phyloP scores from a whole-genome alignment of 2,329 filamentous ascomycete genomes.

The Ambrosiella cleistominuta region DNA sequence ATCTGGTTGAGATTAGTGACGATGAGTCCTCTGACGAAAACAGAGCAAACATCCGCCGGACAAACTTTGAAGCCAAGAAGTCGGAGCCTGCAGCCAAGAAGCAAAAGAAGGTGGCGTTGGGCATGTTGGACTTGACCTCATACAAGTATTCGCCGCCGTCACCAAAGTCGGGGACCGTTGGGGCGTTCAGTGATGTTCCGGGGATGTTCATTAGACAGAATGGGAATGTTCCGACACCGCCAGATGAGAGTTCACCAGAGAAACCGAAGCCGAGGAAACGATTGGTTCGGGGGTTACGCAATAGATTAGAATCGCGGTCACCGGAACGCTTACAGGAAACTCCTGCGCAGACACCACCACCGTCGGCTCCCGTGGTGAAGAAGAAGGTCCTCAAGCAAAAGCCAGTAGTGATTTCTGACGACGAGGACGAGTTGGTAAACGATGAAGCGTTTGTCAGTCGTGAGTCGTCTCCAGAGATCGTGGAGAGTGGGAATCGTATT shows the following conservation, averaged over 20 bases:
- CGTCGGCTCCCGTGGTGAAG: constrained; percentile 2
- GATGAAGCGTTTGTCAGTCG: constrained; percentile 17
- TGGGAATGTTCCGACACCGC: background rate
- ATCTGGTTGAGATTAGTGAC: constrained; percentile 21
- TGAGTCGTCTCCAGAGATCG: constrained; percentile 13
- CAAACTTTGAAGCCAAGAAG: constrained; percentile 25
- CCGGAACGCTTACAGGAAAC: constrained; percentile 3
- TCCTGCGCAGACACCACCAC: background rate
- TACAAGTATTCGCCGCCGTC: constrained; percentile 11
- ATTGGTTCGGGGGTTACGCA: constrained; percentile 14
- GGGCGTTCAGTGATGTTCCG: constrained; percentile 2
- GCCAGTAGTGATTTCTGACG: constrained; percentile 19
- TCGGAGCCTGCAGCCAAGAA: background rate
- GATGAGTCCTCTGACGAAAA: constrained; percentile 39
- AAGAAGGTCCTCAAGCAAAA: constrained; percentile 1
- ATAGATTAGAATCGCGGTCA: constrained; percentile 8
- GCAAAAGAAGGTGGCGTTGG: constrained; percentile 5
- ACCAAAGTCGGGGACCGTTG: constrained; percentile 5
- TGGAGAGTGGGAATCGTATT: constrained; percentile 28
- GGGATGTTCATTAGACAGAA: background rate
- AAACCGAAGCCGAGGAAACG: constrained; percentile 6
- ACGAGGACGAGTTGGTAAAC: constrained; percentile 25
- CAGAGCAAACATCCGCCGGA: constrained; percentile 45
- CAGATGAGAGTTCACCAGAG: background rate
- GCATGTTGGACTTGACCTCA: constrained; percentile 6